A percentile compares a stretch with the other conserved stretches of the same genome.
phyloP scores from a whole-genome alignment of 768 basidiomycete species.

The Ramaria sp. region DNA sequence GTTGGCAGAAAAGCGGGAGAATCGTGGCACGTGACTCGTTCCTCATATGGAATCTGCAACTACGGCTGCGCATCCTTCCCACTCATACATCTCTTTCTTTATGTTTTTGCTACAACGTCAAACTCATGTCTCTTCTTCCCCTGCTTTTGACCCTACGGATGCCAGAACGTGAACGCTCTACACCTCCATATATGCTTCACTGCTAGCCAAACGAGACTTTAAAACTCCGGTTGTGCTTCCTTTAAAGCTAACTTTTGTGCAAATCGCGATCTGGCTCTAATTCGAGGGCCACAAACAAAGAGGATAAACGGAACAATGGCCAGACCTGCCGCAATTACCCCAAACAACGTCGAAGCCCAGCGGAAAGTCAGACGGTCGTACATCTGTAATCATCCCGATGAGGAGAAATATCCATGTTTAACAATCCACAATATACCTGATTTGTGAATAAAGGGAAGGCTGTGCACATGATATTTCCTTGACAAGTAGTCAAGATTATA shows the following conservation, averaged over 20 bases:
- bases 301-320: slow-evolving; percentile 46
- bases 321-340: slow-evolving; percentile 35
- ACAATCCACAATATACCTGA: too few species aligned
- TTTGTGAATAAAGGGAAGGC: slow-evolving; percentile 55
- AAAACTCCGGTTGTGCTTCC: too few species aligned
- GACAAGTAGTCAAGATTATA: too few species aligned
- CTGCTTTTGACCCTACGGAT: too few species aligned
- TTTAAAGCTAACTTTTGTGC: slow-evolving; percentile 17
- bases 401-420: too few species aligned
- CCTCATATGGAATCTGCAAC: background rate
- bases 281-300: slow-evolving; percentile 21
- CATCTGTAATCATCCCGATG: slow-evolving; percentile 24
- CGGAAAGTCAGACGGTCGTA: slow-evolving; percentile 41
- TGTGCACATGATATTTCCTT: slow-evolving; percentile 39
- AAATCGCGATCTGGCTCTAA: slow-evolving; percentile 17
- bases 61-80: background rate
- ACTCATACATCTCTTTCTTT: too few species aligned
- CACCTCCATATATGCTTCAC: too few species aligned
- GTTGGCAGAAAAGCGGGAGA: background rate
- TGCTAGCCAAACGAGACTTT: too few species aligned
- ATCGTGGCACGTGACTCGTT: background rate
- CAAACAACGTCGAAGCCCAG: slow-evolving; percentile 53
- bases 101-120: too few species aligned
- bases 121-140: too few species aligned
- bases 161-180: too few species aligned